Conservation (phyloP, 2,329 filamentous ascomycete genomes). For the Cordyceps militaris region DNA sequence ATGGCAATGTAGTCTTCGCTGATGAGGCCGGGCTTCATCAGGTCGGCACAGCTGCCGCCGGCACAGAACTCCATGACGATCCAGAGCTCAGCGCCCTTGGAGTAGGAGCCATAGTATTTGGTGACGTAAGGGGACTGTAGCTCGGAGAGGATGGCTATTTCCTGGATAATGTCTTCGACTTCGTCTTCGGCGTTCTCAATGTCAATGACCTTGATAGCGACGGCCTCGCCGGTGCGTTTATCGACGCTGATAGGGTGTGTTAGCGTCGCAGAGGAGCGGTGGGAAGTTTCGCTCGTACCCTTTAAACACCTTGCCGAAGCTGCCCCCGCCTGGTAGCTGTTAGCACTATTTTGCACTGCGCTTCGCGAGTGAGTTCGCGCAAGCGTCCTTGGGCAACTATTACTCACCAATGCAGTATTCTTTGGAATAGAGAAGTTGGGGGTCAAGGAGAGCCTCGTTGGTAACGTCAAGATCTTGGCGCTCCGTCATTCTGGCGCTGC, state of each 20-base stretch:
- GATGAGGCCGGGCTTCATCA: slow-evolving; percentile 90
- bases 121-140: slow-evolving; percentile 95
- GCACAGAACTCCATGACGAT: slow-evolving; percentile 99
- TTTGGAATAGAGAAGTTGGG: slow-evolving; percentile 87
- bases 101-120: slow-evolving; percentile 94
- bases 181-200: slow-evolving; percentile 99
- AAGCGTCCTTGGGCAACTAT: not conserved
- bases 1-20: slow-evolving; percentile 96
- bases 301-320: slow-evolving; percentile 98
- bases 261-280: slow-evolving; percentile 7
- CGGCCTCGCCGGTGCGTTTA: slow-evolving; percentile 84
- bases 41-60: slow-evolving; percentile 88
- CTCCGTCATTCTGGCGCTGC: slow-evolving; percentile 37
- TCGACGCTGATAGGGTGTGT: slow-evolving; percentile 63
- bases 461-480: slow-evolving; percentile 38
- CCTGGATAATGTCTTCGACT: slow-evolving; percentile 98
- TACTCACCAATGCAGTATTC: slow-evolving; percentile 75
- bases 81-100: slow-evolving; percentile 94
- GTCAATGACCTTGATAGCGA: slow-evolving; percentile 98
- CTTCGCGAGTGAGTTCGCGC: not conserved
- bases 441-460: slow-evolving; percentile 60
- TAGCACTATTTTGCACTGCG: not conserved
- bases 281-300: slow-evolving; percentile 50
- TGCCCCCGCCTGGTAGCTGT: slow-evolving; percentile 66
- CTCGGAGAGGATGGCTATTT: slow-evolving; percentile 95